Evolutionary conservation across 805 yeast species (phyloP).

Genomic region (Yamadazyma endophytica): DNA sequence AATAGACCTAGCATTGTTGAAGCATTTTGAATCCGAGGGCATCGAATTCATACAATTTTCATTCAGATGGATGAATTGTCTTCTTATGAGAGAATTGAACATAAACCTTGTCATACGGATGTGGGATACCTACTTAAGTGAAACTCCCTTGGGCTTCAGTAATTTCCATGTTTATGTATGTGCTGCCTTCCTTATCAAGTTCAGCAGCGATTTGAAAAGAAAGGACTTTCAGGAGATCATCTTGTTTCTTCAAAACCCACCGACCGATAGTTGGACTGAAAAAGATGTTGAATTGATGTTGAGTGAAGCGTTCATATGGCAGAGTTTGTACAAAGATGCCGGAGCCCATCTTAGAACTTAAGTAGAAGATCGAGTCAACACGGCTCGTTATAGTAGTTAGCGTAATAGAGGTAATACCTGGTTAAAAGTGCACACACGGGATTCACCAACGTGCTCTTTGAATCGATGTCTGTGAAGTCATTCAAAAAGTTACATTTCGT

Average conservation of each 20-base stretch:
- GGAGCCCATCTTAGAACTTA: slow-evolving; percentile 71
- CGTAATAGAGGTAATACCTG: too few species aligned
- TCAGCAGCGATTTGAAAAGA: slow-evolving; percentile 69
- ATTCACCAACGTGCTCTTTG: too few species aligned
- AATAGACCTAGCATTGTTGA: slow-evolving; percentile 69
- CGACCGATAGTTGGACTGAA: slow-evolving; percentile 81
- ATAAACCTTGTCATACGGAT: slow-evolving; percentile 77
- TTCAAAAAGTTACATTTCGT: too few species aligned
- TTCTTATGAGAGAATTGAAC: slow-evolving; percentile 88
- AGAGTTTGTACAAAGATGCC: slow-evolving; percentile 84
- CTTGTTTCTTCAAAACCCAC: slow-evolving; percentile 86
- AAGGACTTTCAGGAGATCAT: slow-evolving; percentile 95
- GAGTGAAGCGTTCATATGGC: slow-evolving; percentile 98
- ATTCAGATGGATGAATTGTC: slow-evolving; percentile 98
- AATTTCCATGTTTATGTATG: slow-evolving; percentile 96
- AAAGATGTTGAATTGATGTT: slow-evolving; percentile 86
- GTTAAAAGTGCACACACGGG: too few species aligned
- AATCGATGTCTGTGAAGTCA: too few species aligned
- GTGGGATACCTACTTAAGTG: slow-evolving; percentile 95
- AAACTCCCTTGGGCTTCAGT: slow-evolving; percentile 73
- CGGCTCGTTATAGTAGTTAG: too few species aligned
- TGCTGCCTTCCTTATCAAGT: slow-evolving; percentile 90
- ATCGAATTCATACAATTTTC: slow-evolving; percentile 95
- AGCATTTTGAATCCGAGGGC: slow-evolving; percentile 74
- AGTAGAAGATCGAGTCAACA: too few species aligned